Conservation (phyloP, 2,329 filamentous ascomycete species). For the Monilinia polystroma region DNA sequence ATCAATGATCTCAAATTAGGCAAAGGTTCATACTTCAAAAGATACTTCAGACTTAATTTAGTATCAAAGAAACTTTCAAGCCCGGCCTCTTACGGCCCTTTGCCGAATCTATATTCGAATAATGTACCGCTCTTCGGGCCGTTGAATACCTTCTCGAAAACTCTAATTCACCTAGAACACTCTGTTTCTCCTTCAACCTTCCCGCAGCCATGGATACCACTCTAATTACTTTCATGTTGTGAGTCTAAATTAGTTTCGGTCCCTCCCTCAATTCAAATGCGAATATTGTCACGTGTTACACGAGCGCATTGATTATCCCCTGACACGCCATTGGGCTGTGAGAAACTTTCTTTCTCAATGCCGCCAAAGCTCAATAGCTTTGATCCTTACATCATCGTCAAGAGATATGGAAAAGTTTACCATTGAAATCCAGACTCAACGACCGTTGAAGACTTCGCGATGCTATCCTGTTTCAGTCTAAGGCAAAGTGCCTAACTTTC, state of each 20-base stretch:
- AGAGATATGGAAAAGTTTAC: constrained; percentile 4
- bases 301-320: constrained; percentile 14
- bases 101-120: neutral
- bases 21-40: neutral
- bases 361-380: neutral
- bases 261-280: constrained; percentile 6
- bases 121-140: constrained; percentile 2
- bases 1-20: neutral
- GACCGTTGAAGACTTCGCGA: neutral
- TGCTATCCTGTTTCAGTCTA: neutral
- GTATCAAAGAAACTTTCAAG: constrained; percentile 4
- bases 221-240: constrained; percentile 68
- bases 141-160: constrained; percentile 8
- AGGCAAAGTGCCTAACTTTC: neutral
- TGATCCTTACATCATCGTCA: neutral
- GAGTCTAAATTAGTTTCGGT: constrained; percentile 27
- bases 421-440: neutral
- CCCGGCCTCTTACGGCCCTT: neutral
- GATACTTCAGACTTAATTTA: neutral
- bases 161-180: constrained; percentile 1
- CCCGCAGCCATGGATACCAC: constrained; percentile 49
- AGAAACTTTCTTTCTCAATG: constrained; percentile 1
- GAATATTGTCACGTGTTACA: neutral
- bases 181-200: constrained; percentile 26
- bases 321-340: neutral